These are phyloP conservation scores for Cardamine resedifolia DNA, from an alignment of 345 rosid genomes.

Conservation along the genomic window DNA sequence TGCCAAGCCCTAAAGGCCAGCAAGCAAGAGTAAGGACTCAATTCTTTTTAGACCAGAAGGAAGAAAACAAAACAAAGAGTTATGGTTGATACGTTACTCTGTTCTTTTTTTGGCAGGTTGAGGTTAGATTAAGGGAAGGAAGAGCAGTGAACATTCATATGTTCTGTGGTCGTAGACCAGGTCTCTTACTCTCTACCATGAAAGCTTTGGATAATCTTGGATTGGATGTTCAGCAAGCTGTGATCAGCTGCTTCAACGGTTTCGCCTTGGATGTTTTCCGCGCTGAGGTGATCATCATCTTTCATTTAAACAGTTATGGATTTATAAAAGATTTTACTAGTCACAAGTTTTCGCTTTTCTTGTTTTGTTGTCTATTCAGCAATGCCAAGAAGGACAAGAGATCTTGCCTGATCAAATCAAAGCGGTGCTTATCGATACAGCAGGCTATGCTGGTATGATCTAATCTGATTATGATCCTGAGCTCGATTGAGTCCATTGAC, in stretches of 20 bases:
- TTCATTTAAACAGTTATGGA: neutral
- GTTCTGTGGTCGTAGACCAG: conserved; percentile 93
- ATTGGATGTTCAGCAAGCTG: conserved; percentile 93
- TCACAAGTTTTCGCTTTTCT: neutral
- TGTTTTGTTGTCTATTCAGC: conserved; percentile 46
- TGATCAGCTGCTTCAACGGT: conserved; percentile 94
- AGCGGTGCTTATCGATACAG: conserved; percentile 85
- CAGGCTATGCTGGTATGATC: conserved; percentile 60
- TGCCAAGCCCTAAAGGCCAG: conserved; percentile 80
- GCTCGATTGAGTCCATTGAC: neutral
- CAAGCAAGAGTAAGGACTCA: conserved; percentile 63
- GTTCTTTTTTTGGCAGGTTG: conserved; percentile 51
- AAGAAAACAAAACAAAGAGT: neutral
- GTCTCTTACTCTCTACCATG: conserved; percentile 87
- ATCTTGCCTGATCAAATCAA: conserved; percentile 86
- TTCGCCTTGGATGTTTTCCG: conserved; percentile 92
- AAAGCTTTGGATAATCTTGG: conserved; percentile 92
- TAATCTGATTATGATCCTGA: neutral
- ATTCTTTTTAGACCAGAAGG: neutral
- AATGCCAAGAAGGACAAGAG: conserved; percentile 87
- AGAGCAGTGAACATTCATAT: conserved; percentile 97
- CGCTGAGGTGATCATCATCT: conserved; percentile 66
- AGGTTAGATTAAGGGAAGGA: conserved; percentile 92
- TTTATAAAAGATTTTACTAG: neutral
- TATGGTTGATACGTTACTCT: neutral